phyloP scores from a whole-genome alignment of 257 asterid genomes.

The Sherardia arvensis region DNA sequence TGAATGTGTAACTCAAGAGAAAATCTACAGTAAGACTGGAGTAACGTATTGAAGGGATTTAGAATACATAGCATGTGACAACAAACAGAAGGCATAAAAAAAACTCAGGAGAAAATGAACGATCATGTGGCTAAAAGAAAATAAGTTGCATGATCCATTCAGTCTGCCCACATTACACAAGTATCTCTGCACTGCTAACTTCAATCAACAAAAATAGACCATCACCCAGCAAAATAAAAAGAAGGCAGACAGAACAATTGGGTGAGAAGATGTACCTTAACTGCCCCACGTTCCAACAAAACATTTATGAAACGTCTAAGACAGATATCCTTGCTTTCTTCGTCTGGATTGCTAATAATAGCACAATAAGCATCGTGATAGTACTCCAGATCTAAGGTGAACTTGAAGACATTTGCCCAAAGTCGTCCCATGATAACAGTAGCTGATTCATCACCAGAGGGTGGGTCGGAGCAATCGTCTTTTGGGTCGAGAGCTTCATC shows the following conservation, averaged over 20 bases:
- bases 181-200: background rate
- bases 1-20: background rate
- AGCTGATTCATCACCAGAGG: conserved; percentile 49
- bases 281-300: conserved; percentile 82
- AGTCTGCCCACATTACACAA: background rate
- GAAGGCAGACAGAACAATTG: background rate
- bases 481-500: conserved; percentile 64
- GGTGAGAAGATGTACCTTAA: conserved; percentile 39
- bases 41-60: background rate
- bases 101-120: background rate
- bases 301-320: conserved; percentile 93
- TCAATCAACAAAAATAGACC: background rate
- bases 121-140: background rate
- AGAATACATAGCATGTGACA: background rate
- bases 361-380: conserved; percentile 94
- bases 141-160: background rate
- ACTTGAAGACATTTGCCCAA: conserved; percentile 87
- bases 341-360: conserved; percentile 89
- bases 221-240: background rate
- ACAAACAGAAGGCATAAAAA: background rate
- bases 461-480: conserved; percentile 33
- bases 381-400: conserved; percentile 57
- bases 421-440: conserved; percentile 68
- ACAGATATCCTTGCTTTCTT: conserved; percentile 79
- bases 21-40: background rate